Base-by-base conservation (phyloP, 495 filamentous ascomycete genomes). In the Terfezia claveryi region DNA sequence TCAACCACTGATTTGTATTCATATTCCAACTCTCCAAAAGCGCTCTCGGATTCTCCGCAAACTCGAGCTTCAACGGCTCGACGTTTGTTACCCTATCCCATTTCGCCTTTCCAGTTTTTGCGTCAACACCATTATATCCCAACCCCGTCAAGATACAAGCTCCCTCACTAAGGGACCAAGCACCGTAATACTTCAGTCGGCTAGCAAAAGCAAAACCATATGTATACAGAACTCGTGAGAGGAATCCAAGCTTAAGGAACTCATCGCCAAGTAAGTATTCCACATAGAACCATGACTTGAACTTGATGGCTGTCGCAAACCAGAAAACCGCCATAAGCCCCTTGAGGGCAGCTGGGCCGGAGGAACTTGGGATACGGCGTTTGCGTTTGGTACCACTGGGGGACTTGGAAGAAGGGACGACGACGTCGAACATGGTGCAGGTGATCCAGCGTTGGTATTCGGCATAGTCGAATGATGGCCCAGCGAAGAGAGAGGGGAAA, bases 1-100 rank as follows among this genome's bases (percentile, higher is more conserved):
- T 80, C 55, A 98, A 70, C 91, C 91, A 98, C 61, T 85, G 79
- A 67, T 94, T 98, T 16, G 91, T 96, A 68, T 98, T 98, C 73
- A 92, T 91, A 68, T 98, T 98, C 91, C 91, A 98, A 64, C 74
- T 80, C 51, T 81, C 89, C 10, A 98, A 73, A 59, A 87, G 96
- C 5, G 76, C 87, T 49, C 86, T 78, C 12, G 83, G 81, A 65
- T 96, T 98, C 68, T 95, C 87, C 1, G 92, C 92, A 0, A 74
- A 71, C 69, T 98, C 91, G 17, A 96, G 78, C 8, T 75, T 74
- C 74, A 78, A 78, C 0, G 89, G 84, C 56, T 81, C 78, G 56
- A 98, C 81, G 57, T 96, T 96, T 59, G 82, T 78, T 11, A 96
- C 70, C 8, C 92, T 78, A 57, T 92, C 79, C 91, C 91, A 98